These are phyloP conservation scores for Periconia sp. DNA, from an alignment of 2,329 filamentous ascomycete species.

Conservation along the genomic window DNA sequence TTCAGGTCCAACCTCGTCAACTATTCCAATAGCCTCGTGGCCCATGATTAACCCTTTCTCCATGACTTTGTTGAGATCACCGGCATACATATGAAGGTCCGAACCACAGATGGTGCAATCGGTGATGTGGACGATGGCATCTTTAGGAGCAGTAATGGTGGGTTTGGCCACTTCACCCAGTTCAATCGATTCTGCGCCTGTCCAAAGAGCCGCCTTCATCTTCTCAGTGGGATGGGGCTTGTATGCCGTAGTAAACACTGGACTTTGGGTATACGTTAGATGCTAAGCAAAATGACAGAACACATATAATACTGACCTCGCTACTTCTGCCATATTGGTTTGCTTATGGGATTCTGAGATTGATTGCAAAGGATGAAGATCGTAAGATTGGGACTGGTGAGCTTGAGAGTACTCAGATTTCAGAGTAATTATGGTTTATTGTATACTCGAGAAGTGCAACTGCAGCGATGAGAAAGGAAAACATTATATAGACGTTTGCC, in stretches of 20 bases:
- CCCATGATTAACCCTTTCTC: conserved; percentile 56
- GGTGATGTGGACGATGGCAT: conserved; percentile 44
- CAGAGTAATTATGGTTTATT: too few species aligned
- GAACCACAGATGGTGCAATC: conserved; percentile 35
- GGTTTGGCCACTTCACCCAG: conserved; percentile 29
- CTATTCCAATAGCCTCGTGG: conserved; percentile 80
- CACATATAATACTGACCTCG: not conserved
- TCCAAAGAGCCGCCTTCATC: conserved; percentile 9
- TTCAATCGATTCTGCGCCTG: conserved; percentile 7
- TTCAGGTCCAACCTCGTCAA: conserved; percentile 76
- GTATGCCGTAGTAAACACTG: not conserved
- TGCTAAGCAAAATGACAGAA: not conserved
- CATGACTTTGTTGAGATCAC: conserved; percentile 69
- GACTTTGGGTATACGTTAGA: not conserved
- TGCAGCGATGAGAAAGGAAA: too few species aligned
- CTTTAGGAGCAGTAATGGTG: conserved; percentile 32
- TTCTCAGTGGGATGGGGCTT: not conserved
- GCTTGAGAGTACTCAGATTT: too few species aligned
- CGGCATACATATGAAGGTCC: conserved; percentile 16
- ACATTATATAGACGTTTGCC: too few species aligned
- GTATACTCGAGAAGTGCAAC: too few species aligned
- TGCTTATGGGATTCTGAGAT: too few species aligned
- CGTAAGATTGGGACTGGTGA: too few species aligned
- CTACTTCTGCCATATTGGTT: too few species aligned
- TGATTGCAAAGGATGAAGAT: too few species aligned